Percentiles rank a stretch among this genome's conserved stretches.
Conservation (phyloP, 1,139 yeast species). For the Blastobotrys persicus region DNA sequence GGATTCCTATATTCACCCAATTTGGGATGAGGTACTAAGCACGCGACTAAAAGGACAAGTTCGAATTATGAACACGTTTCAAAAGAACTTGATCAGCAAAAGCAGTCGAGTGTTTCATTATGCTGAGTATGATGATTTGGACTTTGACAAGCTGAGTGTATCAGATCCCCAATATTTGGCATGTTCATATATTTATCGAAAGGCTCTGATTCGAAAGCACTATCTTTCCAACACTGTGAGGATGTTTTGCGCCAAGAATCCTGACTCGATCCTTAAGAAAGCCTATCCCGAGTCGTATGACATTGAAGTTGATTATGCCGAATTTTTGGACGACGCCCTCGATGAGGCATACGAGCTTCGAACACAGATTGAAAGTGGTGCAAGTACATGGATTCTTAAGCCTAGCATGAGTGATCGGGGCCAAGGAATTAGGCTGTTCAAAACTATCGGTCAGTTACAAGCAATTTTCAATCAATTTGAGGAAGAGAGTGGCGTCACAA, state of each 20-base stretch:
- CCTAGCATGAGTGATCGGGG: constrained; percentile 98
- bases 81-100: constrained; percentile 7
- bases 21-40: constrained; percentile 47
- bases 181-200: constrained; percentile 76
- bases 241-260: constrained; percentile 70
- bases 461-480: constrained; percentile 81
- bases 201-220: constrained; percentile 87
- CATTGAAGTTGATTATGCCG: constrained; percentile 93
- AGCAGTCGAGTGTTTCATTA: constrained; percentile 57
- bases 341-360: constrained; percentile 90
- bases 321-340: constrained; percentile 85
- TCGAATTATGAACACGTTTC: neutral
- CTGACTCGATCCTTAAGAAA: constrained; percentile 54
- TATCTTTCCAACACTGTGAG: constrained; percentile 78
- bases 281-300: constrained; percentile 77
- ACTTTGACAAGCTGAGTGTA: constrained; percentile 58
- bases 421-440: constrained; percentile 85
- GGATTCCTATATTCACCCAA: constrained; percentile 54
- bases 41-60: constrained; percentile 16
- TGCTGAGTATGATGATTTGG: constrained; percentile 87
- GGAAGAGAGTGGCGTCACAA: constrained; percentile 49
- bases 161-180: constrained; percentile 53
- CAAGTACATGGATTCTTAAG: constrained; percentile 81
- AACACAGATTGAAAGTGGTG: constrained; percentile 62
- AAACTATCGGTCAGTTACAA: constrained; percentile 75